phyloP scores from a whole-genome alignment of 345 rosid species.

The Noccaea caerulescens region DNA sequence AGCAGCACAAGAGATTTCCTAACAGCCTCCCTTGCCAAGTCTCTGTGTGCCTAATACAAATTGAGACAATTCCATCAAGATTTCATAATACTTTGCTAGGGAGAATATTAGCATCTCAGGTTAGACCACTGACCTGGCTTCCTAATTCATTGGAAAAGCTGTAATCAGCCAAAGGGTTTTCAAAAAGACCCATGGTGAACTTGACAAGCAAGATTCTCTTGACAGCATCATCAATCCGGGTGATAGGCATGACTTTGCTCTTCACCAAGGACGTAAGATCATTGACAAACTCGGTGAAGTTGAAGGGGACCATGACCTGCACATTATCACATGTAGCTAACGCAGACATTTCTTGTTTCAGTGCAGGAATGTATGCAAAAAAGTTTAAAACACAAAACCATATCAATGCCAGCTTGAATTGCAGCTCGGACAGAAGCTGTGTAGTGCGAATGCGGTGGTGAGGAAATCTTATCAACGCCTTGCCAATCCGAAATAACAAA shows the following conservation, averaged over 20 bases:
- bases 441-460: slow-evolving; percentile 75
- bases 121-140: slow-evolving; percentile 62
- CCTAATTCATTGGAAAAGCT: slow-evolving; percentile 79
- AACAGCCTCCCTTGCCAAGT: slow-evolving; percentile 96
- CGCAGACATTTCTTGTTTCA: not conserved
- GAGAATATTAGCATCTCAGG: not conserved
- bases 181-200: slow-evolving; percentile 90
- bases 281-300: slow-evolving; percentile 71
- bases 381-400: slow-evolving; percentile 55
- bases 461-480: slow-evolving; percentile 85
- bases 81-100: slow-evolving; percentile 5
- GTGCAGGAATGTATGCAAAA: slow-evolving; percentile 19
- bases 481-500: slow-evolving; percentile 97
- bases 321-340: not conserved
- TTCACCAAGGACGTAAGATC: slow-evolving; percentile 71
- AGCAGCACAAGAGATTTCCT: slow-evolving; percentile 92
- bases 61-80: slow-evolving; percentile 29
- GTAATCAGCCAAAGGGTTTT: slow-evolving; percentile 83
- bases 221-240: slow-evolving; percentile 92
- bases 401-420: slow-evolving; percentile 90
- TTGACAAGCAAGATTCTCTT: slow-evolving; percentile 77
- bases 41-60: slow-evolving; percentile 71
- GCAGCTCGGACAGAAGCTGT: slow-evolving; percentile 77
- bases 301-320: slow-evolving; percentile 92
- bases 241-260: slow-evolving; percentile 60